Base-by-base conservation (phyloP, 495 filamentous ascomycete species). In the Neurospora sp. region DNA sequence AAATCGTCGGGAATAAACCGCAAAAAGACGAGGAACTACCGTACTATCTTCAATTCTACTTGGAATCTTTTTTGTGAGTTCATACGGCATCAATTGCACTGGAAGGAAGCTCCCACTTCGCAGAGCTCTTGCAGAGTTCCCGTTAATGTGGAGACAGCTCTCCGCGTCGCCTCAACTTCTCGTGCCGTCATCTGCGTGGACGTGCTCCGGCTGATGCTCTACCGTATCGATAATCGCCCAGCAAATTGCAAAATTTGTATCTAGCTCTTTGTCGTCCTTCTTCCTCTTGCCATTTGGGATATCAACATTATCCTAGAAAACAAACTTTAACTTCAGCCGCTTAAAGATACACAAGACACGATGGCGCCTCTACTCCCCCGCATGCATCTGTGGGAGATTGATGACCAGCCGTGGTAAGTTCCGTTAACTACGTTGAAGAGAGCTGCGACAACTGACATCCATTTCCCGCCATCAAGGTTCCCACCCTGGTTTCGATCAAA, bases 321-420 rank as follows among this genome's bases (percentile, higher is more conserved):
- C 44, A 49, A 20, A 42, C 6, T 2, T 42, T 18, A 3, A 2
- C 16, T 42, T 49, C n/a, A n/a, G 1, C 3, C 2, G 8, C 10
- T 49, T 23, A 27, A 4, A 12, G 20, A 2, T 9, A 39, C 70
- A 69, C 71, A 44, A 60, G 44, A 18, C 73, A 79, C 60, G 69
- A 88, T 87, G 87, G 79, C 84, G 31, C 83, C 87, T 23, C 80
- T 82, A 49, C 78, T 86, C 70, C 86, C 85, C 9, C 84, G 87
- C 20, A 83, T 89, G 82, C 84, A 88, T 77, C 84, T 89, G 73
- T 87, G 85, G 72, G 87, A 89, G 81, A 85, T 88, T 71, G 85
- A 85, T 72, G 87, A 89, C 72, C 84, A 85, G 76, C 41, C 83
- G 31, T 89, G 87, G 87, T 86, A 80, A 72, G 82, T 70, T 49